Base-by-base conservation (phyloP, 441 rosid species). In the Erodium moschatum region DNA sequence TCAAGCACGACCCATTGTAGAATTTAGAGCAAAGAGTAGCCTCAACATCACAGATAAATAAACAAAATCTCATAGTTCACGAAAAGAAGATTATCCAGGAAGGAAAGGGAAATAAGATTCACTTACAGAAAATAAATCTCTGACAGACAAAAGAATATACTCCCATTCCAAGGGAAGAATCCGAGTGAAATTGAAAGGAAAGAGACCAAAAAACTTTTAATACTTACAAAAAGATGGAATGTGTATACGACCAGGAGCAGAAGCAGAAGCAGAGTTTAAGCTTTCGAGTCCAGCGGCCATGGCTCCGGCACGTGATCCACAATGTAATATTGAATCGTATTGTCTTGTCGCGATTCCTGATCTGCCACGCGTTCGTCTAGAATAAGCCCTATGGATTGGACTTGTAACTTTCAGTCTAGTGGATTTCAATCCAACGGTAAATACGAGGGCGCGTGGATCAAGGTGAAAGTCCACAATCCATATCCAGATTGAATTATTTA, bases 231-330 rank as follows among this genome's bases (percentile, higher is more conserved):
- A 56, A 56, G 27, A 56, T 18, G 62, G 27, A 56, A 18, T 2
- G 6, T 56, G 18, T 56, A 16, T 19, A 56, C 62, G 18, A 18
- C 10, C 0, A 56, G 27, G 2, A 24, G n/a, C n/a, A n/a, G n/a
- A n/a, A n/a, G n/a, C 27, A 24, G 11, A 56, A 56, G 21, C 62
- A 6, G 62, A 44, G 50, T 44, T 11, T 10, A 6, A 7, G 10
- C 62, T 56, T 56, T 12, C 62, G 11, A 56, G 27, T 44, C 50
- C 11, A 0, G 50, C 50, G 50, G 50, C 62, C 10, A 9, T 56
- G 27, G 27, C 62, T 5, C 27, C 11, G 8, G 62, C 62, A 56
- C 62, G 62, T 56, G 62, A 56, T 52, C 60, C 62, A 56, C 62
- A 56, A 2, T 44, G 50, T 12, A 12, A 10, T 44, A 44, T 38